Base-by-base conservation (phyloP, 1,139 yeast species). In the Pichia sp. region DNA sequence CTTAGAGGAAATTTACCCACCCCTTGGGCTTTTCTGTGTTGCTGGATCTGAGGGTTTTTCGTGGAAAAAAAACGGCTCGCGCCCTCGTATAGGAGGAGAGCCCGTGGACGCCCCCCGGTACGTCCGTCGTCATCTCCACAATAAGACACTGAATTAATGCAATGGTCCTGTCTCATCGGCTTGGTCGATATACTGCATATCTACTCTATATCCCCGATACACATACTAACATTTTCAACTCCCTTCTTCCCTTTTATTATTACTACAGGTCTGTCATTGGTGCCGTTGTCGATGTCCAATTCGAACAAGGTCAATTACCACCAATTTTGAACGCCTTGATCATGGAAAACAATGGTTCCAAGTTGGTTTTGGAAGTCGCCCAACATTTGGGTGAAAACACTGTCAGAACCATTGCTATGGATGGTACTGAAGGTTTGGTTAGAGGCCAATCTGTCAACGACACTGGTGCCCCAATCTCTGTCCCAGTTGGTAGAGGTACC, bases 321-420 rank as follows among this genome's bases (percentile, higher is more conserved):
- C 95, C 95, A 67, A 93, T 93, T 81, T 84, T 90, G 74, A 93
- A 93, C 78, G 98, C 99, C 69, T 84, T 93, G 73, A 92, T 89
- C 76, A 84, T 93, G 73, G 81, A 85, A 75, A 87, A 85, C 68
- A 74, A 75, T 62, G 84, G 84, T 61, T 76, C 79, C 66, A 81
- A 81, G 72, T 85, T 93, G 73, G 93, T 93, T 65, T 86, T 93
- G 71, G 99, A 93, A 81, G 99, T 93, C 70, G 95, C 99, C 72
- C 99, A 93, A 82, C 99, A 93, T 79, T 85, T 93, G 79, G 99
- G 99, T 83, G 99, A 93, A 82, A 90, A 90, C 89, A 88, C 98
- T 70, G 98, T 93, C 76, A 92, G 99, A 85, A 88, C 99, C 74
- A 93, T 93, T 88, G 98, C 99, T 75, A 93, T 93, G 99, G 99